phyloP scores from a whole-genome alignment of 495 filamentous ascomycete genomes.

The Penicillium soppii region DNA sequence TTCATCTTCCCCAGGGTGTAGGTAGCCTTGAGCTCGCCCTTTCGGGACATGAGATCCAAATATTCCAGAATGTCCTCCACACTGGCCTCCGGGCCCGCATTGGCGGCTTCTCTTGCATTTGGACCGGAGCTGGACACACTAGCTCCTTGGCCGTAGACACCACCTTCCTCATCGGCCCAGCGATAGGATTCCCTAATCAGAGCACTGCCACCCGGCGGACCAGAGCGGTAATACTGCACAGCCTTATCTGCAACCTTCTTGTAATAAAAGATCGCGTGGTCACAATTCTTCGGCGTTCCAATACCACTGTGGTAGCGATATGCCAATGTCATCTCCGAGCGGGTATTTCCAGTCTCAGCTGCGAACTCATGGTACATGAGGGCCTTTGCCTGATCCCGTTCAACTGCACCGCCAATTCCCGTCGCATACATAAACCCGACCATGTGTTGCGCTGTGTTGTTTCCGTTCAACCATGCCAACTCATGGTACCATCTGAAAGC shows the following conservation, averaged over 20 bases:
- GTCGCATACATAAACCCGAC: slow-evolving; percentile 96
- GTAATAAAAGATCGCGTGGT: slow-evolving; percentile 82
- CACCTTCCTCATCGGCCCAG: slow-evolving; percentile 81
- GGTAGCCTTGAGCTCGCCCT: slow-evolving; percentile 89
- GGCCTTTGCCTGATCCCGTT: slow-evolving; percentile 88
- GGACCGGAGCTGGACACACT: slow-evolving; percentile 87
- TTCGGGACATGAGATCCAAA: slow-evolving; percentile 87
- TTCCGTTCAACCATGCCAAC: slow-evolving; percentile 75
- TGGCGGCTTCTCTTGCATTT: slow-evolving; percentile 71
- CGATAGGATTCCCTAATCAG: slow-evolving; percentile 73
- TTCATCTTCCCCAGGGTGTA: slow-evolving; percentile 85
- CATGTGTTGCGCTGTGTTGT: slow-evolving; percentile 92
- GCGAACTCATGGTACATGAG: slow-evolving; percentile 94
- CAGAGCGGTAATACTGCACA: slow-evolving; percentile 77
- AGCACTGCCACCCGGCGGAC: slow-evolving; percentile 85
- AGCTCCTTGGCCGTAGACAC: slow-evolving; percentile 92
- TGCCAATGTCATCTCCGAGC: slow-evolving; percentile 91
- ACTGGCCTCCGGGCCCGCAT: slow-evolving; percentile 73
- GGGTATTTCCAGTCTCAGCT: slow-evolving; percentile 76
- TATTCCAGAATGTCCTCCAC: slow-evolving; percentile 95
- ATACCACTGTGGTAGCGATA: slow-evolving; percentile 86
- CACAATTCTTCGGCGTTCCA: slow-evolving; percentile 80
- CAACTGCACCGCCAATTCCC: slow-evolving; percentile 78
- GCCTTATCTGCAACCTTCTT: slow-evolving; percentile 93
- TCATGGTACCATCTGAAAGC: slow-evolving; percentile 81